phyloP scores from a whole-genome alignment of 352 stramenopile species.

The Globisporangium uncinulatum region DNA sequence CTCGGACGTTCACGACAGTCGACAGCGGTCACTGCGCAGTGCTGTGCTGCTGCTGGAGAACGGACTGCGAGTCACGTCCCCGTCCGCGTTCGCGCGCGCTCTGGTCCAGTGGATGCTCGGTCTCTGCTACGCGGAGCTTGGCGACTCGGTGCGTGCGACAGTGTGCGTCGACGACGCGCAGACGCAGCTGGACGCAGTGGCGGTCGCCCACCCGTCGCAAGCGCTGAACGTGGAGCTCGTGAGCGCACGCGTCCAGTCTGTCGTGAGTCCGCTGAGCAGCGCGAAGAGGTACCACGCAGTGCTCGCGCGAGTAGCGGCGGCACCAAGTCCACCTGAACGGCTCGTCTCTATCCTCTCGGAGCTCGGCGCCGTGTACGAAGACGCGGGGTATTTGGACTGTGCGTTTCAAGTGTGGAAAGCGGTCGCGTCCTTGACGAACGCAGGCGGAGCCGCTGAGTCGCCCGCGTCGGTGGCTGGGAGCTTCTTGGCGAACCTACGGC shows the following conservation, averaged over 20 bases:
- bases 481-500: conserved; percentile 57
- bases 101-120: conserved; percentile 44
- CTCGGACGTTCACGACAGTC: conserved; percentile 7
- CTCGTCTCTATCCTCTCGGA: conserved; percentile 50
- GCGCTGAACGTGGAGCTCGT: conserved; percentile 23
- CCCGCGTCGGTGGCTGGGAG: conserved; percentile 13
- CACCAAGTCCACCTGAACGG: conserved; percentile 8
- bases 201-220: conserved; percentile 4
- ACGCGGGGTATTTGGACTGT: conserved; percentile 29
- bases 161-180: conserved; percentile 19
- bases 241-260: conserved; percentile 37
- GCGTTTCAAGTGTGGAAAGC: conserved; percentile 68
- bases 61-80: conserved; percentile 25
- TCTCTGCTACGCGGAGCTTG: conserved; percentile 14
- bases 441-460: neutral
- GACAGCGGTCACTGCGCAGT: conserved; percentile 1
- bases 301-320: conserved; percentile 7
- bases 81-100: conserved; percentile 13
- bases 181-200: conserved; percentile 13
- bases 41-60: conserved; percentile 29
- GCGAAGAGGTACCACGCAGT: conserved; percentile 29
- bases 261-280: conserved; percentile 17
- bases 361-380: conserved; percentile 52
- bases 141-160: conserved; percentile 12
- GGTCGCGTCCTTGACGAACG: conserved; percentile 13